Base-by-base conservation (phyloP, 305 asterid species). In the Fraxinus paxiana region DNA sequence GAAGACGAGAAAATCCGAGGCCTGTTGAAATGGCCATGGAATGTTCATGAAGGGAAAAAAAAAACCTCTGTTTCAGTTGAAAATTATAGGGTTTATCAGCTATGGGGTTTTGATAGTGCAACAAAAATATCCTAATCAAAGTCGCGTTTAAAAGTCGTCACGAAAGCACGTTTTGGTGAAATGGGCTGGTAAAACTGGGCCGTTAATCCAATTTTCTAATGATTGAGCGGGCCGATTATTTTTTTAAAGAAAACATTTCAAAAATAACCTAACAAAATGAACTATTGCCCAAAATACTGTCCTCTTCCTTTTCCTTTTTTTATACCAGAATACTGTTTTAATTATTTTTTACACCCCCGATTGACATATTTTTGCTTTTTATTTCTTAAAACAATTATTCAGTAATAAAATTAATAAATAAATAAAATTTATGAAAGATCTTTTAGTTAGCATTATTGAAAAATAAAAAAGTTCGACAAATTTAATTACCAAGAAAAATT, bases 11-110 rank as follows among this genome's bases (percentile, higher is more conserved):
- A 84, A 90, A 88, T 79, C 91, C 91, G 81, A 90, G 83, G 83
- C 94, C 88, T 46, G 86, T 63, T 82, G 97, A 85, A 79, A 90
- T 90, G 80, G 96, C 90, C 98, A 93, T 92, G 79, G 13, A 71
- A 75, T 67, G 83, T 84, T 85, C 86, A 83, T 76, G 34, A 30
- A 78, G 28, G n/a, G n/a, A 34, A 77, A 17, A n/a, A 54, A 26
- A 34, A 78, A 41, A 77, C 15, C 18, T 85, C 84, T 80, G 75
- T 87, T 83, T 84, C 74, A 2, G 56, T 79, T 33, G 46, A 56
- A 54, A 72, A 13, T 24, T 22, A 2, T 48, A 48, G 38, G 69
- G 69, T 75, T 48, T 75, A 43, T 73, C 76, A 34, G 26, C 31
- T 24, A 77, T 17, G 73, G 87, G 87, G 87, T 82, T 82, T 15